Evolutionary conservation across 2,329 filamentous ascomycete species (phyloP), one percentile per base, ranked within the genome.

Genomic region (Xylaria sp.): DNA sequence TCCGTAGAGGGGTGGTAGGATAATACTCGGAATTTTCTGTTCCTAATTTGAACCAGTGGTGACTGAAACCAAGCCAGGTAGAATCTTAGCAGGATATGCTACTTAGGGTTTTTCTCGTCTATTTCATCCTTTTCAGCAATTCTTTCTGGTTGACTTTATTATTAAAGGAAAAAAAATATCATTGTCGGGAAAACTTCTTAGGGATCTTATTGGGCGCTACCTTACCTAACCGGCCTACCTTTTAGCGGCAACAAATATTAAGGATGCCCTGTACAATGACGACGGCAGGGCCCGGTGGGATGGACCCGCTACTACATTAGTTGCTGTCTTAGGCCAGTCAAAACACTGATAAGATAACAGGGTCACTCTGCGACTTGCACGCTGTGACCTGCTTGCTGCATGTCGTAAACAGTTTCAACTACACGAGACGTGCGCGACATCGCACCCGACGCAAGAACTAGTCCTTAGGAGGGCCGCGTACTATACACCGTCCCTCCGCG

Each of bases 241-340:
- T 37, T 63, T 61, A 55, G 51, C 44, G 23, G 50, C 57, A 69
- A 4, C 41, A 18, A 6, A 46, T 65, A 66, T 55, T 69, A 66
- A 66, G 32, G 41, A 55, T 52, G 59, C 61, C 54, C 50, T 73
- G 70, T 54, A 68, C 34, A 20, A 58, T 56, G 69, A 67, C 71
- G 57, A 50, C 46, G 66, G 54, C 59, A 54, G 41, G 50, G 44
- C 44, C 56, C 32, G 20, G 44, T 18, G 54, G 23, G 34, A 41
- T n/a, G 44, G 51, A 59, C 28, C 56, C 61, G 56, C 34, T 62
- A 51, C 12, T 9, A 48, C 7, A 18, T 2, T 48, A 48, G n/a
- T 5, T 37, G 34, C 34, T 25, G 23, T 25, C 23, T 37, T 37
- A 37, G 34, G 7, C 34, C 34, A 37, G 34, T 41, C 5, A 12